phyloP scores from a whole-genome alignment of 179 eudicot genomes.

The Silene noctiflora region DNA sequence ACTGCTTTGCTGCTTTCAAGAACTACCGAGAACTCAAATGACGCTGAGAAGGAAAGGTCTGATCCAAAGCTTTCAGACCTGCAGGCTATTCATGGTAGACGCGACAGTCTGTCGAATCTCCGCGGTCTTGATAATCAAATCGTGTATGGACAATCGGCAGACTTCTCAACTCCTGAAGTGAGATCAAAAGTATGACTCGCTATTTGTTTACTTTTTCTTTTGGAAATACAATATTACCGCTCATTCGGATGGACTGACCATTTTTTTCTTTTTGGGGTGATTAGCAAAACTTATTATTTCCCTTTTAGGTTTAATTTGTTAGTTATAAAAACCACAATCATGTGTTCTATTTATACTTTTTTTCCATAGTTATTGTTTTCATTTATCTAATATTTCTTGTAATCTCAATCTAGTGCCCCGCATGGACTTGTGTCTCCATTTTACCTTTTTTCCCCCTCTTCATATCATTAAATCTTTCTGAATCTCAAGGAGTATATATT shows the following conservation, averaged over 20 bases:
- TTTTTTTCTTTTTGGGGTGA: neutral
- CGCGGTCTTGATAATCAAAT: constrained; percentile 29
- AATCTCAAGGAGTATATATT: neutral
- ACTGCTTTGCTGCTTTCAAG: constrained; percentile 62
- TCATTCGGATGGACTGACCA: neutral
- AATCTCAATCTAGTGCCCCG: neutral
- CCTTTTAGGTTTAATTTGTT: neutral
- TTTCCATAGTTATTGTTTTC: neutral
- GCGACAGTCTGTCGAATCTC: constrained; percentile 18
- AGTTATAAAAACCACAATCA: neutral
- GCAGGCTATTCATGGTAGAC: constrained; percentile 30
- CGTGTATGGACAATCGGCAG: constrained; percentile 28
- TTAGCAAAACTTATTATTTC: neutral
- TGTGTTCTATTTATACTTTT: neutral
- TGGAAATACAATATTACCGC: neutral
- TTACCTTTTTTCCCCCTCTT: neutral
- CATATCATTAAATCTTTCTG: neutral
- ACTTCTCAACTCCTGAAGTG: constrained; percentile 38
- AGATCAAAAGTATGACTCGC: constrained; percentile 42
- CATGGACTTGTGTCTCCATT: neutral
- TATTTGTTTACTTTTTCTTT: neutral
- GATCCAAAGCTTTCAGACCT: constrained; percentile 30
- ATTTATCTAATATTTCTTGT: neutral
- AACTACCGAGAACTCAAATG: constrained; percentile 41
- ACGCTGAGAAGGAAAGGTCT: constrained; percentile 32